Conservation (phyloP, 495 filamentous ascomycete species). For the Bacidia rubella region DNA sequence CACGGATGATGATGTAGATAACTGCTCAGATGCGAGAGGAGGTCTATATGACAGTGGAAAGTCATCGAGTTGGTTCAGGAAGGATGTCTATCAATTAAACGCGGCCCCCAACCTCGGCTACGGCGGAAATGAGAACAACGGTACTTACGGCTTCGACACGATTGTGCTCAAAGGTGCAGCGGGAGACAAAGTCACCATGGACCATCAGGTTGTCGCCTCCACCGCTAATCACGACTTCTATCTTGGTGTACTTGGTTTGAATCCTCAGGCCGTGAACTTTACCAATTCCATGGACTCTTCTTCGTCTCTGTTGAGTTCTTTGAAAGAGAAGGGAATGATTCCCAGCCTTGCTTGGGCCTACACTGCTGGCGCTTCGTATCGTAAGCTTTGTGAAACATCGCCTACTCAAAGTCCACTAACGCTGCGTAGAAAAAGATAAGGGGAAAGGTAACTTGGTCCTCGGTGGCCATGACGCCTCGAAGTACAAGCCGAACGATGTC, state of each 20-base stretch:
- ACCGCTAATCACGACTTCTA: conserved; percentile 43
- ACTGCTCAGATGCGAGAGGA: conserved; percentile 31
- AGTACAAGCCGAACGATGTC: conserved; percentile 38
- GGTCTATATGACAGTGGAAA: conserved; percentile 34
- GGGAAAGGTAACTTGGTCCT: conserved; percentile 40
- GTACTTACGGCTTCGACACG: conserved; percentile 46
- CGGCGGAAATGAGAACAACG: conserved; percentile 40
- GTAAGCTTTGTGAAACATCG: conserved; percentile 18
- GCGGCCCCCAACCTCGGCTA: conserved; percentile 34
- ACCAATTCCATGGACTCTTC: conserved; percentile 24
- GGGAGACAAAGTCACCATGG: conserved; percentile 28
- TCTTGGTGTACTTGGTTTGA: conserved; percentile 45
- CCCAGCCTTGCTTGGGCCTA: conserved; percentile 48
- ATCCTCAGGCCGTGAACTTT: conserved; percentile 27
- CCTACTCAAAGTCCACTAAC: background rate
- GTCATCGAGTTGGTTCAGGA: conserved; percentile 43
- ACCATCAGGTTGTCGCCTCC: conserved; percentile 37
- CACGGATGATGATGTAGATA: conserved; percentile 12
- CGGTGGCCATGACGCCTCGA: conserved; percentile 46
- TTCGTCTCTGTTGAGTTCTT: conserved; percentile 34
- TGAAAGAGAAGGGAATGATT: conserved; percentile 36
- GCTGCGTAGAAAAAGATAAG: conserved; percentile 21
- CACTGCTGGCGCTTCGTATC: conserved; percentile 49
- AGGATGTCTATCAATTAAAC: conserved; percentile 40
- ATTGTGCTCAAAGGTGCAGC: conserved; percentile 27